Evolutionary conservation across 768 basidiomycete species (phyloP).

Genomic region (Suillus occidentalis): DNA sequence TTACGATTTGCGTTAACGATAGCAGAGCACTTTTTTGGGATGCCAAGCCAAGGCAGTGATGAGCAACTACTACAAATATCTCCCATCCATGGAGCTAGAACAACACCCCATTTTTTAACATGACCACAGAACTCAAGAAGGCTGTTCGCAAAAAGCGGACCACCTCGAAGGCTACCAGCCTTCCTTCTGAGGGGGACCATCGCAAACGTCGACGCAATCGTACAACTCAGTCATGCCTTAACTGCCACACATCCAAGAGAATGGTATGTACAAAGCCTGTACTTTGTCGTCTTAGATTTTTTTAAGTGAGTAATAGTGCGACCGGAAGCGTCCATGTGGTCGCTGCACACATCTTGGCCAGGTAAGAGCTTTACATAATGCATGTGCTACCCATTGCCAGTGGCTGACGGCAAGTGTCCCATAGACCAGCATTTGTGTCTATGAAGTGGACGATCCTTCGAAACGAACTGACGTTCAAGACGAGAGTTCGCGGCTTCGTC

Average conservation of each 20-base stretch:
- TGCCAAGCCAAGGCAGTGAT: constrained; percentile 21
- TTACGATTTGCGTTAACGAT: constrained; percentile 11
- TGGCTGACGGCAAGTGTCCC: background rate
- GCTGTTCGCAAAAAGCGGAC: constrained; percentile 32
- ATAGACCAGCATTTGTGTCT: constrained; percentile 80
- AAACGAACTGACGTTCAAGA: constrained; percentile 53
- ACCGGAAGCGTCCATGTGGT: constrained; percentile 48
- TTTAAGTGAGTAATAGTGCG: constrained; percentile 34
- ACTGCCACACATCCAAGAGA: constrained; percentile 72
- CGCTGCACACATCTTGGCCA: constrained; percentile 44
- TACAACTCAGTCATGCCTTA: constrained; percentile 71
- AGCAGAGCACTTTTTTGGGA: constrained; percentile 4
- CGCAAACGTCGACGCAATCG: constrained; percentile 67
- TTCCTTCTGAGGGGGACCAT: constrained; percentile 50
- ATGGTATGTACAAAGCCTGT: constrained; percentile 46
- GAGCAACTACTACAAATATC: constrained; percentile 31
- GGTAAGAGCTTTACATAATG: constrained; percentile 32
- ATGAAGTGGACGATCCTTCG: constrained; percentile 77
- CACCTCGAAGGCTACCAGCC: constrained; percentile 22
- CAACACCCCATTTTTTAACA: constrained; percentile 9
- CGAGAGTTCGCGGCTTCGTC: constrained; percentile 64
- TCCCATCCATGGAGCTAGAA: constrained; percentile 9
- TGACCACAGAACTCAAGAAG: constrained; percentile 28
- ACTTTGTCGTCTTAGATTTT: background rate
- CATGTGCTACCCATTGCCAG: constrained; percentile 20